Base-by-base conservation (phyloP, 2,329 filamentous ascomycete species). In the Cladophialophora chaetospira region DNA sequence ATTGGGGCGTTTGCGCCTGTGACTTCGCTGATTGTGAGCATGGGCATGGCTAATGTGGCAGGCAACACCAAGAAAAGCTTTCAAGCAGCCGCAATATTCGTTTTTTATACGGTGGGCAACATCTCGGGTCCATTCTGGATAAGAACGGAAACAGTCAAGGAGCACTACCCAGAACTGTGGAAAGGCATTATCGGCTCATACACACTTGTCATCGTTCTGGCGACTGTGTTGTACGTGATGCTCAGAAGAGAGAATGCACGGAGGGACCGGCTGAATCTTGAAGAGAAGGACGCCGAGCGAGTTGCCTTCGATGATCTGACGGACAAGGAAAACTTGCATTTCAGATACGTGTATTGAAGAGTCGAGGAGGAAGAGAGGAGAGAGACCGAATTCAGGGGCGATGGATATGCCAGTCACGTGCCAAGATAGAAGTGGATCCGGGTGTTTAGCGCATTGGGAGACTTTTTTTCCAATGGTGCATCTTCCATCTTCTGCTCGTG, bases 21-120 rank as follows among this genome's bases (percentile, higher is more conserved):
- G 0, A 87, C 88, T 0, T 86, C 82, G 40, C 73, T 83, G n/a
- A 79, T 80, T 2, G 82, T 85, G 38, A 77, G 76, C 0, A 67
- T 84, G 2, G 81, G 80, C 0, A 82, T 82, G 77, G 82, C 82
- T 9, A 91, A 91, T 62, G 86, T 91, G 0, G 87, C 88, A 0
- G 88, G 88, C 0, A 82, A 88, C 21, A 91, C 88, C 0, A 91
- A 91, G 74, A 91, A 91, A 76, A 88, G 84, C 61, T 85, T 88
- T 65, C 89, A 88, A 79, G 86, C 88, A 0, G 84, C 85, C 0
- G 84, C 85, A 0, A 86, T 89, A 1, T 91, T 91, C 61, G 86
- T 89, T 0, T 87, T 86, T 0, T 91, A 91, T 67, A 88, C 86
- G 53, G 84, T 91, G 5, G 83, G 88, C 1, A 91, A 91, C 64